Percentiles rank a stretch among this genome's conserved stretches.
Conservation (phyloP, 208 protist species). For the Acanthamoeba sp. region DNA sequence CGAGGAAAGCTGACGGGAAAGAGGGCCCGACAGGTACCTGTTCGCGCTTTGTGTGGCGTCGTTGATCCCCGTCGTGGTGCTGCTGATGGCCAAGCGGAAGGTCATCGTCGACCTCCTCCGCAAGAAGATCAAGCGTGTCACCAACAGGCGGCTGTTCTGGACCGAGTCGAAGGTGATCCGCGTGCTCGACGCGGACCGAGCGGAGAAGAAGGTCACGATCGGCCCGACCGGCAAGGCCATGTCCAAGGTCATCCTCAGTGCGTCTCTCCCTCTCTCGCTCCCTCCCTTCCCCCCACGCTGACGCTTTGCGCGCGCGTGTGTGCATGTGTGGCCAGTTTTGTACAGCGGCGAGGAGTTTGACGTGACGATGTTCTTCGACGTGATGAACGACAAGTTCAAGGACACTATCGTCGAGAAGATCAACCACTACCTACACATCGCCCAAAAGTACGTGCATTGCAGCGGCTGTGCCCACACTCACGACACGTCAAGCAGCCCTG, state of each 20-base stretch:
- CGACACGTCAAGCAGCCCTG: neutral
- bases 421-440: conserved; percentile 53
- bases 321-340: neutral
- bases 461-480: neutral
- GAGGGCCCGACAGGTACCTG: neutral
- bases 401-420: conserved; percentile 52
- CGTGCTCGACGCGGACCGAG: conserved; percentile 14
- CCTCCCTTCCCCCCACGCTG: neutral
- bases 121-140: conserved; percentile 43
- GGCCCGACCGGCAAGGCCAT: conserved; percentile 2
- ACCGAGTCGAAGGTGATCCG: neutral
- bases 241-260: conserved; percentile 47
- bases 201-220: conserved; percentile 10
- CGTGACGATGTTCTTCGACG: conserved; percentile 49
- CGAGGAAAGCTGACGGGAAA: neutral
- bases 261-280: neutral
- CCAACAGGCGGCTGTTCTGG: conserved; percentile 41
- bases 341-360: conserved; percentile 33
- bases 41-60: conserved; percentile 20
- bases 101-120: conserved; percentile 54
- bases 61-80: conserved; percentile 25
- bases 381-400: conserved; percentile 18
- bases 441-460: conserved; percentile 6
- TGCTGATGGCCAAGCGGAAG: conserved; percentile 63
- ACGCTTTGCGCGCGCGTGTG: neutral